Base-by-base conservation (phyloP, 2,329 filamentous ascomycete genomes). In the Phialophora chinensis region DNA sequence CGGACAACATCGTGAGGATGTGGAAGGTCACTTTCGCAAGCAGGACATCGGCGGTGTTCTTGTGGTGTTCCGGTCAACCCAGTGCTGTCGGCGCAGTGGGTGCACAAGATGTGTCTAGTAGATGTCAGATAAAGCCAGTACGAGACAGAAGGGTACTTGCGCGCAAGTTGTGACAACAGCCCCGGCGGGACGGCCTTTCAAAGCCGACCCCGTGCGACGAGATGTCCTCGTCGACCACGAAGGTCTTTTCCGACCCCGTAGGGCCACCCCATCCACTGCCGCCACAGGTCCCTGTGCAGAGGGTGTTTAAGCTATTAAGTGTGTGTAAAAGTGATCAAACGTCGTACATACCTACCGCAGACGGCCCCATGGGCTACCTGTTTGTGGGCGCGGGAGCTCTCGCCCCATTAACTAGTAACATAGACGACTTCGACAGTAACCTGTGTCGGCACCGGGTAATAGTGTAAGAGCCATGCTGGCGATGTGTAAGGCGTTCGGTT, bases 121-220 rank as follows among this genome's bases (percentile, higher is more conserved):
- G 8, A 38, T 12, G 35, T 74, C 49, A 73, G 70, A 65, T 25
- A 7, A 38, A 25, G 56, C 17, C 17, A 44, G 27, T 33, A 23
- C 35, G 59, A 29, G 17, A 20, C 17, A 71, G 29, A 27, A 38
- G 27, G 42, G 31, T 23, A 76, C 81, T 72, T 76, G 91, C 92
- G 90, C 92, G 86, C 93, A 98, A 14, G 91, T 95, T 4, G 93
- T 97, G 38, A 97, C 92, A 1, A 97, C 84, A 11, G 92, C 93
- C 69, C 23, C 23, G n/a, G n/a, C n/a, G n/a, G n/a, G 27, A 27
- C 3, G 27, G 27, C 4, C 3, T 27, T 27, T 27, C 2, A 3
- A 27, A 4, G 27, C 27, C 27, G 27, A 27, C 2, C 4, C 27
- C 27, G 27, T 27, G 27, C 27, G 27, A 27, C 27, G 27, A 27